Percentiles rank a stretch among this genome's conserved stretches.
phyloP scores from a whole-genome alignment of 177 flowering plant species.

The Vitis hybrid region DNA sequence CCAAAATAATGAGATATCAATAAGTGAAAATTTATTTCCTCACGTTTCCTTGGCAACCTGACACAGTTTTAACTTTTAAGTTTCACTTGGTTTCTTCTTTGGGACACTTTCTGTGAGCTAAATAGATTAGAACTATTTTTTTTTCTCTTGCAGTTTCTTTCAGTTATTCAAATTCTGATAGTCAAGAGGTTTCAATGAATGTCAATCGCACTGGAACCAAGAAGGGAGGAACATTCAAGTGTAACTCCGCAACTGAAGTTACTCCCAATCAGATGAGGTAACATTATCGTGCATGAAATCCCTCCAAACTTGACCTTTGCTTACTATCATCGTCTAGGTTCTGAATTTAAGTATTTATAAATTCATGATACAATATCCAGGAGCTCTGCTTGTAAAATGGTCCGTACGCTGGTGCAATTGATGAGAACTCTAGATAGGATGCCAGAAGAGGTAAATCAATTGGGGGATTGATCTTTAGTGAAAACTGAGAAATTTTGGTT shows the following conservation, averaged over 20 bases:
- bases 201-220: conserved; percentile 75
- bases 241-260: conserved; percentile 53
- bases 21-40: too few species aligned
- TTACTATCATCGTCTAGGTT: not conserved
- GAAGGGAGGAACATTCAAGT: conserved; percentile 76
- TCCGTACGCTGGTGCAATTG: conserved; percentile 84
- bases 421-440: conserved; percentile 94
- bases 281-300: not conserved
- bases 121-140: not conserved
- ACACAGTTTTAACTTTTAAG: too few species aligned
- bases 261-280: conserved; percentile 94
- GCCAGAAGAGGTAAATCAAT: conserved; percentile 78
- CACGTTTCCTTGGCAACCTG: too few species aligned
- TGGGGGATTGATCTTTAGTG: not conserved
- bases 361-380: conserved; percentile 25
- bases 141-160: conserved; percentile 75
- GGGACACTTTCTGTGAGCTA: too few species aligned
- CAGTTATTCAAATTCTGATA: conserved; percentile 70
- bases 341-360: not conserved
- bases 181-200: conserved; percentile 83
- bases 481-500: not conserved
- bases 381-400: conserved; percentile 98
- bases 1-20: too few species aligned
- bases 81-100: too few species aligned
- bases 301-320: not conserved